These are phyloP conservation scores for Colletotrichum gigasporum DNA, from an alignment of 2,329 filamentous ascomycete species.

Conservation along the genomic window DNA sequence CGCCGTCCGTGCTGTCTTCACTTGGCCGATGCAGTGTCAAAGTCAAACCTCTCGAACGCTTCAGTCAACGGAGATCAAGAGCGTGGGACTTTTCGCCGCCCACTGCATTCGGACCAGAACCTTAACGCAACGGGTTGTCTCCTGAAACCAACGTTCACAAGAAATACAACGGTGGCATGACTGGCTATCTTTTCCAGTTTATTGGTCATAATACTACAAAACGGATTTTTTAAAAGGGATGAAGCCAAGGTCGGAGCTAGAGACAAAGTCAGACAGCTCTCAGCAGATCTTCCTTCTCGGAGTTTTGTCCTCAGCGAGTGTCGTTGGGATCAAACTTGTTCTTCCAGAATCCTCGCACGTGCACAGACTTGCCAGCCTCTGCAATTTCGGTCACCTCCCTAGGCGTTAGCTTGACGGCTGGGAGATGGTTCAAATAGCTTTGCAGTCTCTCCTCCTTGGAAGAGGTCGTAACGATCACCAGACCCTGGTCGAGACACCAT, in stretches of 20 bases:
- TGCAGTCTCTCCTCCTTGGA: conserved; percentile 65
- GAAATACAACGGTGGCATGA: no score
- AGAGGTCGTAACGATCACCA: conserved; percentile 69
- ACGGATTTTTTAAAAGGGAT: not conserved
- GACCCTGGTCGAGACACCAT: conserved; percentile 68
- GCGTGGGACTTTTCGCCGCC: no score
- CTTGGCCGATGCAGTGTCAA: no score
- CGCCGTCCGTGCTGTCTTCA: no score
- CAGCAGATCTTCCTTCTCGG: no score
- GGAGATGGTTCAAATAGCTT: conserved; percentile 61
- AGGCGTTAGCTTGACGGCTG: conserved; percentile 66
- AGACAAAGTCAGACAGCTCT: not conserved
- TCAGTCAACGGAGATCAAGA: no score
- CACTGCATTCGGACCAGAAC: no score
- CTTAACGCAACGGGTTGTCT: no score
- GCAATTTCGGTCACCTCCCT: conserved; percentile 67
- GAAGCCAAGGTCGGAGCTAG: no score
- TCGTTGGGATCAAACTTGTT: conserved; percentile 63
- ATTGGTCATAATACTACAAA: conserved; percentile 2
- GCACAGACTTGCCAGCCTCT: conserved; percentile 66
- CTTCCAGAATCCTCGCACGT: conserved; percentile 69
- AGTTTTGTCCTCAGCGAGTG: conserved; percentile 52
- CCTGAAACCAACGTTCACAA: no score
- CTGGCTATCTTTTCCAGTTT: not conserved
- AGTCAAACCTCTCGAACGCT: no score